These are phyloP conservation scores for Asterochloris sp. DNA, from an alignment of 139 green algal species.

Conservation along the genomic window DNA sequence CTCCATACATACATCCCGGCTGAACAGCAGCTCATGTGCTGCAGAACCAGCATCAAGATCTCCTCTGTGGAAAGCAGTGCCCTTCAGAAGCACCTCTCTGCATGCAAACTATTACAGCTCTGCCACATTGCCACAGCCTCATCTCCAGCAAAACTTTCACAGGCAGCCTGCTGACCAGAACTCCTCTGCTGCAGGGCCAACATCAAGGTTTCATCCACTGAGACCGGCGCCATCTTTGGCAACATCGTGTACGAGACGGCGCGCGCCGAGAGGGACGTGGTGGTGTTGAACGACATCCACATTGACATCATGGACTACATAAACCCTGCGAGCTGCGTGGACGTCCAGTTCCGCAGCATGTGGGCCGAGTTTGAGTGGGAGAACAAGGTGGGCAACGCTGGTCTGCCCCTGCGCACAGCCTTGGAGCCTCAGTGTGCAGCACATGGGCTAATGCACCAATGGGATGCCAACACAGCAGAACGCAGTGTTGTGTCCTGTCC, in stretches of 20 bases:
- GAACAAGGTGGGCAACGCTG: conserved; percentile 83
- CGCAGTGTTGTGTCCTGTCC: no score
- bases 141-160: neutral
- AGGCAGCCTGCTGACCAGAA: neutral
- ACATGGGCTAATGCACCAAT: no score
- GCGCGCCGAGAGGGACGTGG: conserved; percentile 67
- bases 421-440: no score
- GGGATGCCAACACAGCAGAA: no score
- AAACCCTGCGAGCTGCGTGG: conserved; percentile 77
- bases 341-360: conserved; percentile 93
- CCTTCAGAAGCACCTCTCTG: no score
- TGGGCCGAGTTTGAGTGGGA: conserved; percentile 99
- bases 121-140: neutral
- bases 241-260: conserved; percentile 98
- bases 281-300: conserved; percentile 99
- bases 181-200: conserved; percentile 58
- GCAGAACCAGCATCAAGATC: no score
- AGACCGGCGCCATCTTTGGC: conserved; percentile 99
- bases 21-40: no score
- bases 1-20: no score
- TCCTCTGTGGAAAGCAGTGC: no score
- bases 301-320: conserved; percentile 99
- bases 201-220: conserved; percentile 97
- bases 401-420: neutral
- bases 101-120: neutral